Percentiles rank a stretch among this genome's conserved stretches.
phyloP scores from a whole-genome alignment of 1,139 yeast genomes.

The Arxiozyma bovina region DNA sequence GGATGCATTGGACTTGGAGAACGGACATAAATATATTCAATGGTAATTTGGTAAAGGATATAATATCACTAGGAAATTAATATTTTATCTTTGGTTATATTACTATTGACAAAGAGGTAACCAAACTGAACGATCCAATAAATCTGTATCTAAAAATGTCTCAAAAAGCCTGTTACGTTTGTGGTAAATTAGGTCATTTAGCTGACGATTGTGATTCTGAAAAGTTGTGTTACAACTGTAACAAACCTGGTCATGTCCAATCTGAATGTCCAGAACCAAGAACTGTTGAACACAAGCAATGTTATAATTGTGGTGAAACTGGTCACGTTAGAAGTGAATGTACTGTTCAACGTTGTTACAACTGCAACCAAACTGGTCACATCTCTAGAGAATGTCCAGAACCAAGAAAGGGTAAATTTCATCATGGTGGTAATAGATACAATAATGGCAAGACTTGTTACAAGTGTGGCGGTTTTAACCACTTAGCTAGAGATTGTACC shows the following conservation, averaged over 20 bases:
- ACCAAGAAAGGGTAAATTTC: constrained; percentile 28
- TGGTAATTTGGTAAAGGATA: neutral
- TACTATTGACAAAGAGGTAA: no score
- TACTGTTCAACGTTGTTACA: constrained; percentile 65
- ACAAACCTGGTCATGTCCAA: constrained; percentile 83
- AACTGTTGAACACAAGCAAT: constrained; percentile 74
- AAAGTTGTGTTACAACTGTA: constrained; percentile 88
- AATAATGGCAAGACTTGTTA: constrained; percentile 43
- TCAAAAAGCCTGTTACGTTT: constrained; percentile 83
- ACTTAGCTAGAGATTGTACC: constrained; percentile 85
- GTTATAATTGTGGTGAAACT: constrained; percentile 72
- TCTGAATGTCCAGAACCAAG: constrained; percentile 82
- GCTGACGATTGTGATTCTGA: constrained; percentile 81
- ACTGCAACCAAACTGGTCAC: constrained; percentile 83
- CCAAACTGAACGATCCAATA: neutral
- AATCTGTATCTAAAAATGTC: constrained; percentile 33
- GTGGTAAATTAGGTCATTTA: constrained; percentile 88
- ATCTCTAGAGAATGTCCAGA: constrained; percentile 63
- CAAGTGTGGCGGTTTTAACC: constrained; percentile 92
- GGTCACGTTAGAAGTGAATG: constrained; percentile 72
- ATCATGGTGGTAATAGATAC: constrained; percentile 5
- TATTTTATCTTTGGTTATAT: no score
- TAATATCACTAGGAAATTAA: no score
- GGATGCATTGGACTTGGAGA: neutral
- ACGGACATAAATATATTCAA: no score